These are phyloP conservation scores for Penicillium occitanis DNA, from an alignment of 2,329 filamentous ascomycete species.

Conservation along the genomic window DNA sequence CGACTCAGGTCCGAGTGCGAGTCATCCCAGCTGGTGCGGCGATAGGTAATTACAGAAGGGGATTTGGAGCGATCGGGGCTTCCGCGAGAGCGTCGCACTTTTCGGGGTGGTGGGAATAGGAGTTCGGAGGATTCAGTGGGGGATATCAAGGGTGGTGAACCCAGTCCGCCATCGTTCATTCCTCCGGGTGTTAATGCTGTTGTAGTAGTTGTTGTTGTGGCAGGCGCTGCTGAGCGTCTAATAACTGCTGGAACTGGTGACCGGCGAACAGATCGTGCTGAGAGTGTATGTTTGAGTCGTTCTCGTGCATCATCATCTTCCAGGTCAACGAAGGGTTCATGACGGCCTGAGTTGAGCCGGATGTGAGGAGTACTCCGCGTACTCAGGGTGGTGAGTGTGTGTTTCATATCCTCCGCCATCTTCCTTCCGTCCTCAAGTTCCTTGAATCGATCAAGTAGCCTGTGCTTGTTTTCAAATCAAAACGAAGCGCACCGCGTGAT, in stretches of 20 bases:
- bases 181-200: constrained; percentile 48
- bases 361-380: constrained; percentile 55
- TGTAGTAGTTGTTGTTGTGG: constrained; percentile 34
- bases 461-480: background rate
- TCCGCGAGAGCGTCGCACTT: constrained; percentile 50
- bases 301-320: constrained; percentile 28
- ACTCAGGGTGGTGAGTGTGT: constrained; percentile 6
- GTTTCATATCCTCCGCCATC: constrained; percentile 21
- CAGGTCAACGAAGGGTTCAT: constrained; percentile 50
- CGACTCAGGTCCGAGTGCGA: constrained; percentile 54
- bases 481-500: background rate
- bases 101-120: constrained; percentile 45
- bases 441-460: background rate
- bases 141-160: constrained; percentile 40
- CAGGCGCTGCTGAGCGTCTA: constrained; percentile 26
- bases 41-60: constrained; percentile 55
- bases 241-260: constrained; percentile 24
- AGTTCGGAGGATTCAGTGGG: constrained; percentile 46
- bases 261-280: constrained; percentile 11
- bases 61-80: constrained; percentile 53
- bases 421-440: background rate
- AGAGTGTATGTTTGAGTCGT: constrained; percentile 14
- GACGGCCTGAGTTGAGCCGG: constrained; percentile 62
- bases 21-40: constrained; percentile 63
- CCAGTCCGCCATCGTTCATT: constrained; percentile 10